phyloP scores from a whole-genome alignment of 495 filamentous ascomycete genomes.

The Penicillium paxilli region DNA sequence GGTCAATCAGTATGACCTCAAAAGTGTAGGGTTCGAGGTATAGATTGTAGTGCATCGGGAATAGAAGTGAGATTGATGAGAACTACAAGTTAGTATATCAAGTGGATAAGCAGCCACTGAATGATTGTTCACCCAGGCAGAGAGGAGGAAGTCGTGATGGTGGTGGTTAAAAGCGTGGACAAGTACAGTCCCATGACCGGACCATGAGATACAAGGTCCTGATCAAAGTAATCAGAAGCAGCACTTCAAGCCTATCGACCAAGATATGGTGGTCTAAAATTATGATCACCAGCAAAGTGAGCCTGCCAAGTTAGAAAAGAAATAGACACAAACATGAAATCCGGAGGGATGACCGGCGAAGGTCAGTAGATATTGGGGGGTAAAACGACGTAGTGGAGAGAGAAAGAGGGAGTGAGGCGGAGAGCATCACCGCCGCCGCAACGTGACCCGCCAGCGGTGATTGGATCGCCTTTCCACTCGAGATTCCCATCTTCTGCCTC shows the following conservation, averaged over 20 bases:
- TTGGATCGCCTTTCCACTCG: constrained; percentile 24
- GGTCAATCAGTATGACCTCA: not conserved
- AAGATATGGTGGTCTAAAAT: not conserved
- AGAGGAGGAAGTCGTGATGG: too few relatives aligned
- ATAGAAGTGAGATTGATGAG: too few relatives aligned
- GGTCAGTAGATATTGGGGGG: not conserved
- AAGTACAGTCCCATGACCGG: constrained; percentile 21
- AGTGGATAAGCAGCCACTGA: constrained; percentile 1
- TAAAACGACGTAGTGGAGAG: not conserved
- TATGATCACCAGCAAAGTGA: not conserved
- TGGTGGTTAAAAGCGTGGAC: not conserved
- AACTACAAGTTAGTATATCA: too few relatives aligned
- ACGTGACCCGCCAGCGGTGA: constrained; percentile 31
- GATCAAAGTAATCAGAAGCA: constrained; percentile 10
- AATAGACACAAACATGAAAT: not conserved
- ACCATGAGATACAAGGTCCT: constrained; percentile 21
- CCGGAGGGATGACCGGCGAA: not conserved
- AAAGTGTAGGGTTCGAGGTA: not conserved
- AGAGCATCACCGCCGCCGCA: constrained; percentile 11
- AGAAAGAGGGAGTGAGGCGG: not conserved
- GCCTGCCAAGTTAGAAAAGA: not conserved
- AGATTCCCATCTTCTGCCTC: constrained; percentile 9
- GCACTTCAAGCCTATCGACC: not conserved
- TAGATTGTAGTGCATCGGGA: not conserved
- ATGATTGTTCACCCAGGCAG: not conserved